phyloP scores from a whole-genome alignment of 78 protist genomes.

The Fonticula alba region DNA sequence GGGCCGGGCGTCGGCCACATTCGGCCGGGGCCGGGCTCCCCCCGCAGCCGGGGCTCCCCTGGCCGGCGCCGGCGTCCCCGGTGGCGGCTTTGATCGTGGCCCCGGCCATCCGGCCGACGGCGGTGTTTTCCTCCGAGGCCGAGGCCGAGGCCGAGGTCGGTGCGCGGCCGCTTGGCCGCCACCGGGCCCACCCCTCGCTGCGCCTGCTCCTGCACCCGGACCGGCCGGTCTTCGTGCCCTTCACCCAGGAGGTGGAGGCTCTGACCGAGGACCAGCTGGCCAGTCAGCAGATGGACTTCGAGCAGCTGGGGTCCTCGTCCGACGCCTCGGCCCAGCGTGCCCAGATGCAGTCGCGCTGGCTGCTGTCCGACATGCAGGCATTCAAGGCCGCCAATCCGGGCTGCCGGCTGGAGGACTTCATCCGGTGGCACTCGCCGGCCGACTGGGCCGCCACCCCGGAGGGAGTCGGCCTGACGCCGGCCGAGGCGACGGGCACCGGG shows the following conservation, averaged over 20 bases:
- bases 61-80: no score
- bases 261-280: slow-evolving; percentile 20
- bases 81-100: no score
- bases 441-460: slow-evolving; percentile 10
- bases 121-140: no score
- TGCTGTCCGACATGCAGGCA: slow-evolving; percentile 24
- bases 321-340: slow-evolving; percentile 6
- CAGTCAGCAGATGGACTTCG: not conserved
- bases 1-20: no score
- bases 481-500: not conserved
- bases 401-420: slow-evolving; percentile 13
- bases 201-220: no score
- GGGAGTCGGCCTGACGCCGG: not conserved
- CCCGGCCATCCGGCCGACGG: no score
- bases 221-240: no score
- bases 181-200: no score
- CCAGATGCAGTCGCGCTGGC: slow-evolving; percentile 6
- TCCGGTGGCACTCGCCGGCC: slow-evolving; percentile 37
- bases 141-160: no score
- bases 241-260: not conserved
- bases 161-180: no score
- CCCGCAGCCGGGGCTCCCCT: no score
- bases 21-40: no score
- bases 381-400: slow-evolving; percentile 44
- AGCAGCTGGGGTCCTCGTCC: not conserved